phyloP scores from a whole-genome alignment of 1,284 basidiomycete genomes.

The Cryptococcus sp. region DNA sequence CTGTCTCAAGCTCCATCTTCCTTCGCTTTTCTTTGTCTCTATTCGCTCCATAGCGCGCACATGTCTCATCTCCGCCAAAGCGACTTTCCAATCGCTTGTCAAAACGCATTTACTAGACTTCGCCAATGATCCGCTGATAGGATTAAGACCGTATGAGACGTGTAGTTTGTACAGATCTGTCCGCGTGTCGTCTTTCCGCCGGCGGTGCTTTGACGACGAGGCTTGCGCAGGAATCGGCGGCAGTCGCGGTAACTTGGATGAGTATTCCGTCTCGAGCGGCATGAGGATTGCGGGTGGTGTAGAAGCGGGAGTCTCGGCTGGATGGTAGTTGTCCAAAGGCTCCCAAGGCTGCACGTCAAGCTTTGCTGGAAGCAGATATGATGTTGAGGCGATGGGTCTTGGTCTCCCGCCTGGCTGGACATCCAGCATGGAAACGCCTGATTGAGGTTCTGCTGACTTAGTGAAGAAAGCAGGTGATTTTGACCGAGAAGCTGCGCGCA shows the following conservation, averaged over 20 bases:
- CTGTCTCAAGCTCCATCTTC: constrained; percentile 90
- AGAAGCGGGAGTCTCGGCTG: constrained; percentile 22
- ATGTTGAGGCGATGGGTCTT: constrained; percentile 4
- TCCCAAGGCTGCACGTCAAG: constrained; percentile 36
- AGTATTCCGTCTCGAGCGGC: constrained; percentile 42
- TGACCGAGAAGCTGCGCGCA: not conserved
- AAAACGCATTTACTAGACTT: constrained; percentile 44
- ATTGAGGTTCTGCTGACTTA: not conserved
- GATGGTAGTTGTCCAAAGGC: constrained; percentile 41
- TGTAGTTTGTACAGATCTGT: constrained; percentile 41
- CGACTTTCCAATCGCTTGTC: constrained; percentile 56
- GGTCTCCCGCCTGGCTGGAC: constrained; percentile 15
- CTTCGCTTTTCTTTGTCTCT: constrained; percentile 76
- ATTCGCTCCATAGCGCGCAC: constrained; percentile 81
- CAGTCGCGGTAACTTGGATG: constrained; percentile 33
- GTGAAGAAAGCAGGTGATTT: not conserved
- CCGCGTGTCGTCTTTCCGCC: constrained; percentile 28
- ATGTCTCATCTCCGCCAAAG: constrained; percentile 72
- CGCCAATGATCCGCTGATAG: constrained; percentile 35
- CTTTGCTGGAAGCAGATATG: constrained; percentile 15
- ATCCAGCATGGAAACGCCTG: constrained; percentile 10
- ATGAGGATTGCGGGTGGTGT: constrained; percentile 33
- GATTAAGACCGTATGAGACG: constrained; percentile 39
- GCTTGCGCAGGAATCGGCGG: constrained; percentile 32
- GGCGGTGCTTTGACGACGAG: constrained; percentile 16